Base-by-base conservation (phyloP, 108 stramenopile species). In the Phaeodactylum tricornutum region DNA sequence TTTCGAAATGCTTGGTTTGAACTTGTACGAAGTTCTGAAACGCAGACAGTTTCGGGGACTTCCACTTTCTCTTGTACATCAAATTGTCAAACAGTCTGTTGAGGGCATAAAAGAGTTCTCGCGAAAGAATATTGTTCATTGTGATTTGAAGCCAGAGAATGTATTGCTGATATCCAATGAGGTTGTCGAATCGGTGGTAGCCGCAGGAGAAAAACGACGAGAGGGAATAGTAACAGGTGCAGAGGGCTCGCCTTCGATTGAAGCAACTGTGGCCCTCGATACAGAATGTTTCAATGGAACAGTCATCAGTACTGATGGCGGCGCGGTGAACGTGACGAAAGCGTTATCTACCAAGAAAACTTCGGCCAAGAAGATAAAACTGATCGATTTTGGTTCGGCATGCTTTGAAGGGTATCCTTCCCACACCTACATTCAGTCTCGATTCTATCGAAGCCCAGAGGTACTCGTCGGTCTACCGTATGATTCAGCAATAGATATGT, bases 111-210 rank as follows among this genome's bases (percentile, higher is more conserved):
- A 62, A 47, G 64, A 77, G 47, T 43, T 98, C 32, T 64, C 84
- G 16, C 66, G 59, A 36, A 75, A 66, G 30, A 60, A 58, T 37
- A 77, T 98, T 23, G 92, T 99, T 3, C 98, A 99, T 64, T 95
- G 95, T 62, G 98, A 99, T 71, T 66, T 99, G 41, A 99, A 99
- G 57, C 98, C 98, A 0, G 98, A 99, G 47, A 99, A 99, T 67
- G 88, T 99, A 37, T 68, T 99, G 29, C 69, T 98, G 52, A 75
- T 79, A 17, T 41, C 46, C 34, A 65, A 72, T 14, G 71, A 73
- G 33, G 77, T 49, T 5, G 55, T 58, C 3, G 64, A 66, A 1
- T 36, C 46, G 1, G 54, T 79, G 4, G 63, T 72, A 36, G 43
- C 50, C 34, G 64, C 60, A 11, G 66, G 67, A 16, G 61, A 66